phyloP scores from a whole-genome alignment of 495 filamentous ascomycete genomes.

The Saxophila tyrrhenica region DNA sequence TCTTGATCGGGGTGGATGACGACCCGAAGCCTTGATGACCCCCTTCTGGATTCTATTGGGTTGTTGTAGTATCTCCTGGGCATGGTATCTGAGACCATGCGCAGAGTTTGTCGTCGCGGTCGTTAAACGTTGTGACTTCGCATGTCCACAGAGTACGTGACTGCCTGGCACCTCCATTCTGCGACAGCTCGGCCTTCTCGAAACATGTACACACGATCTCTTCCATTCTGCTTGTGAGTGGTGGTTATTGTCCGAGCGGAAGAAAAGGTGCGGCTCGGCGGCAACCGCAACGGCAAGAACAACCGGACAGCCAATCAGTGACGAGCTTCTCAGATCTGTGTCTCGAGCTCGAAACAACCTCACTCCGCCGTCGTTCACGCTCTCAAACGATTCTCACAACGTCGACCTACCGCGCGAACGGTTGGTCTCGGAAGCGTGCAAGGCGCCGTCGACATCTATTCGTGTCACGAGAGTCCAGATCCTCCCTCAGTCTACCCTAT shows the following conservation, averaged over 20 bases:
- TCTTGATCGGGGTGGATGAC: constrained; percentile 2
- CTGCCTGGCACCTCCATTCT: too few species aligned
- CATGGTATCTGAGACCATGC: too few species aligned
- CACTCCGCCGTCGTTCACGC: not conserved
- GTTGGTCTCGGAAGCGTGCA: not conserved
- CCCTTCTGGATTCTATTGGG: too few species aligned
- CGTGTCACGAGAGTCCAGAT: not conserved
- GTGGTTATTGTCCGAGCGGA: not conserved
- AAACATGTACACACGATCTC: not conserved
- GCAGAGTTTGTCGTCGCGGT: too few species aligned
- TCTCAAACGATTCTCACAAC: not conserved
- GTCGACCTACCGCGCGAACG: not conserved
- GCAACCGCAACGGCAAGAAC: not conserved
- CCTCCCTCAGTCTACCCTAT: not conserved
- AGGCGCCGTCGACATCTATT: not conserved
- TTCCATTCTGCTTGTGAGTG: not conserved
- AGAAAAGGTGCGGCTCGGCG: not conserved
- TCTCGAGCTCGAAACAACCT: constrained; percentile 1
- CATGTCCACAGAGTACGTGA: too few species aligned
- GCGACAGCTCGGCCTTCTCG: too few species aligned
- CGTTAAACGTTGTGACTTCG: too few species aligned
- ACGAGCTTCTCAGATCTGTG: not conserved
- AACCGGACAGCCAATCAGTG: not conserved
- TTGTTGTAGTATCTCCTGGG: too few species aligned
- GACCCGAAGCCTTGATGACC: too few species aligned